phyloP scores from a whole-genome alignment of 495 filamentous ascomycete species.

The Penicillium cosmopolitanum region DNA sequence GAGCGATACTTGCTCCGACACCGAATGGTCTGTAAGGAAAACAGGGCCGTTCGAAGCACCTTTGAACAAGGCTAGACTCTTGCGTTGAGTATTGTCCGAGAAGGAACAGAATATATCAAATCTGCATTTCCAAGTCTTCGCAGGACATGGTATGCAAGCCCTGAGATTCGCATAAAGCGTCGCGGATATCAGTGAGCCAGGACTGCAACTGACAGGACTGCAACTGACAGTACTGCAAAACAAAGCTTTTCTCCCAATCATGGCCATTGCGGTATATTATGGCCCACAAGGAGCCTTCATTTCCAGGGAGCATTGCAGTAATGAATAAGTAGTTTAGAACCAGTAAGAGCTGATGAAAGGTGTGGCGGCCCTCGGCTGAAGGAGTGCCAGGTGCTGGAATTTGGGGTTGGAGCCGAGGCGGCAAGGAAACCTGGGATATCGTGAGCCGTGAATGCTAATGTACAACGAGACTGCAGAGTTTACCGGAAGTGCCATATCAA shows the following conservation, averaged over 20 bases:
- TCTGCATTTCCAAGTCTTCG: slow-evolving; percentile 3
- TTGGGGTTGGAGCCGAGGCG: too few relatives aligned
- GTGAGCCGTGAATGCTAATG: too few relatives aligned
- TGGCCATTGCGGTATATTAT: not conserved
- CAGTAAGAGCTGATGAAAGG: too few relatives aligned
- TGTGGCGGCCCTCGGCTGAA: too few relatives aligned
- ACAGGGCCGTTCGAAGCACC: not conserved
- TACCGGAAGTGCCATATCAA: too few relatives aligned
- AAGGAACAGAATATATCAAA: not conserved
- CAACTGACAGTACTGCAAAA: slow-evolving; percentile 2
- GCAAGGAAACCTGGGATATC: too few relatives aligned
- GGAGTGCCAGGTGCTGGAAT: too few relatives aligned
- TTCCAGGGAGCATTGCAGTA: too few relatives aligned
- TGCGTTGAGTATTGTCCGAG: not conserved
- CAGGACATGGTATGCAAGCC: not conserved
- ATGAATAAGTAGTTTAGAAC: too few relatives aligned
- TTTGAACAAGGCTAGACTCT: slow-evolving; percentile 2
- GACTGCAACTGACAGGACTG: not conserved
- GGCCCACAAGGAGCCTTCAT: not conserved
- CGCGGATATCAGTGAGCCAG: slow-evolving; percentile 3
- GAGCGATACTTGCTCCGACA: not conserved
- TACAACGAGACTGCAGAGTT: too few relatives aligned
- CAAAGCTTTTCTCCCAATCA: slow-evolving; percentile 1
- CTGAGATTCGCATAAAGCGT: slow-evolving; percentile 2
- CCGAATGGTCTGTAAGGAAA: slow-evolving; percentile 6